Percentiles rank a stretch among this genome's conserved stretches.
These are phyloP conservation scores for Vigna nakashimae DNA, from an alignment of 306 rosid genomes.

Conservation along the genomic window DNA sequence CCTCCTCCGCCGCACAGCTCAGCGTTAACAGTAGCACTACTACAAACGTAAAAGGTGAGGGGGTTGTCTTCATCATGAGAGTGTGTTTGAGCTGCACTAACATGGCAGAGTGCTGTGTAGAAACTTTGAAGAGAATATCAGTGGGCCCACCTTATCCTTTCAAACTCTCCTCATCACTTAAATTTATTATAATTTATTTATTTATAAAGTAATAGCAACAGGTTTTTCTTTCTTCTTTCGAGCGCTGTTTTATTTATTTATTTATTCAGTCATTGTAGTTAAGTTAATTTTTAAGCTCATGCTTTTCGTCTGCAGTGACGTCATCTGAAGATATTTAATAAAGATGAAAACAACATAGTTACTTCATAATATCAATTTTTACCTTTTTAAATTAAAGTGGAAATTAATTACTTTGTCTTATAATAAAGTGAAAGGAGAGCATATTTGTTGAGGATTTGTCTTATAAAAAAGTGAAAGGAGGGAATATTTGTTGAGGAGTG, in stretches of 20 bases:
- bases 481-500: too few species aligned
- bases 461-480: neutral
- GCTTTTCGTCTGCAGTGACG: slow-evolving; percentile 40
- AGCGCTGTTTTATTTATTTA: neutral
- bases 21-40: neutral
- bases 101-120: neutral
- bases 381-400: neutral
- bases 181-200: too few species aligned
- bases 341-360: neutral
- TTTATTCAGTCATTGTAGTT: neutral
- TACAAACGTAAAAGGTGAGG: neutral
- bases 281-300: neutral
- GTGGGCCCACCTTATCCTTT: neutral
- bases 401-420: neutral
- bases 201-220: too few species aligned
- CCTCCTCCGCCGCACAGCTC: slow-evolving; percentile 16
- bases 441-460: neutral
- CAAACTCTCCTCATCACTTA: slow-evolving; percentile 14
- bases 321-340: slow-evolving; percentile 8
- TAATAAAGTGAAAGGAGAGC: neutral
- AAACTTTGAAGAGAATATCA: neutral
- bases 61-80: slow-evolving; percentile 38
- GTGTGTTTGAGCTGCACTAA: neutral
- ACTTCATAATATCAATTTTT: neutral
- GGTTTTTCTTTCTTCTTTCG: too few species aligned